Evolutionary conservation across 108 stramenopile species (phyloP).

Genomic region (Nannochloropsis salina): DNA sequence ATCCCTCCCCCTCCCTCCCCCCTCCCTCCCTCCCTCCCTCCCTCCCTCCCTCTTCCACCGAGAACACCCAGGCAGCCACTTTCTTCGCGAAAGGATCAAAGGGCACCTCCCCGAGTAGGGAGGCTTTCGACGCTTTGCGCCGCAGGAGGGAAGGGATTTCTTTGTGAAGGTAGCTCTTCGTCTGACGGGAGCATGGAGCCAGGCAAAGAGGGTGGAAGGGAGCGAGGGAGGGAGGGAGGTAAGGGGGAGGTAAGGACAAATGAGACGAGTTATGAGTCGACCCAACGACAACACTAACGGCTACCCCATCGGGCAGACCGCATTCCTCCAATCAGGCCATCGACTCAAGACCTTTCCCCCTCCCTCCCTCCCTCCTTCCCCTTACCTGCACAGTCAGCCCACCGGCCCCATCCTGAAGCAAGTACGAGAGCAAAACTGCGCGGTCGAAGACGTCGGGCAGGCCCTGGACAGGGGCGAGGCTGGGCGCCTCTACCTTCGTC

Average conservation of each 20-base stretch:
- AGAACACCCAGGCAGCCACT: conserved; percentile 36
- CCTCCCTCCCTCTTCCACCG: neutral
- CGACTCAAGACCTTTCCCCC: neutral
- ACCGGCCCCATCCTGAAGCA: neutral
- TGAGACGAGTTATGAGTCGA: too few relatives aligned
- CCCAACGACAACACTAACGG: too few relatives aligned
- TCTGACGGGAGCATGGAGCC: neutral
- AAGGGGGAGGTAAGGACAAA: too few relatives aligned
- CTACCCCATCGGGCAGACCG: too few relatives aligned
- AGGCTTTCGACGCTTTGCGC: conserved; percentile 60
- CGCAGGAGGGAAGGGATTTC: conserved; percentile 42
- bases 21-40: neutral
- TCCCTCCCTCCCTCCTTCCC: neutral
- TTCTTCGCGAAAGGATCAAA: conserved; percentile 72
- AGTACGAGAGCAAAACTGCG: neutral
- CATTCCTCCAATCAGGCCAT: neutral
- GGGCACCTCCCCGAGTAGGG: conserved; percentile 64
- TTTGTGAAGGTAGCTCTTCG: neutral
- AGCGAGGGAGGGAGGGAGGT: too few relatives aligned
- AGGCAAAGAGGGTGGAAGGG: neutral
- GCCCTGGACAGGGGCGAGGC: neutral
- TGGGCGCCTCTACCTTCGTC: too few relatives aligned
- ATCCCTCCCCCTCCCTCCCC: neutral
- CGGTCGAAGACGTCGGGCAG: neutral
- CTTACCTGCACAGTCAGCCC: neutral